Evolutionary conservation across 2,329 filamentous ascomycete genomes (phyloP).

Genomic region (Alternaria sp.): DNA sequence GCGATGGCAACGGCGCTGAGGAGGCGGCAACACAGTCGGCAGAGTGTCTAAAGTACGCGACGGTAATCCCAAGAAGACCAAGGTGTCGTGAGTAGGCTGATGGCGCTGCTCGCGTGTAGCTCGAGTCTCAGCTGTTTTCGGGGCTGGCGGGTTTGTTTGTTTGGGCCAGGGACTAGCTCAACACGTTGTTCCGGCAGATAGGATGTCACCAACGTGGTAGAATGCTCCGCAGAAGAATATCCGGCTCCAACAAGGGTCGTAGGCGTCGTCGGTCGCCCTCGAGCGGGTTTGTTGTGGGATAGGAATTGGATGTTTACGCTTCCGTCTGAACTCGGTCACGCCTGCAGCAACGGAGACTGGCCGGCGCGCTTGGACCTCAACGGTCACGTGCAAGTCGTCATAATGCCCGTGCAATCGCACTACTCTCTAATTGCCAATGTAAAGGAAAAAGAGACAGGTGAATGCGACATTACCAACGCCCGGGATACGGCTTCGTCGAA

Average conservation of each 20-base stretch:
- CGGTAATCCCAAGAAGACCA: background rate
- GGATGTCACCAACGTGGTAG: conserved; percentile 15
- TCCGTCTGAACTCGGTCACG: conserved; percentile 23
- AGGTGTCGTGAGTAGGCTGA: conserved; percentile 1
- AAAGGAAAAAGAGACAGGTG: background rate
- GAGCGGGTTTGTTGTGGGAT: conserved; percentile 34
- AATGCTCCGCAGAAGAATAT: conserved; percentile 22
- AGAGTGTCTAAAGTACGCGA: background rate
- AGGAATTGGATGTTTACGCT: conserved; percentile 29
- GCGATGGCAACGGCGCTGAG: conserved; percentile 19
- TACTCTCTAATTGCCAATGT: conserved; percentile 8
- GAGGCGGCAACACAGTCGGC: conserved; percentile 2
- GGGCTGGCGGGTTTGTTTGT: conserved; percentile 23
- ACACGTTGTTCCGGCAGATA: conserved; percentile 13
- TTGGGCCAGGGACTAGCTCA: conserved; percentile 17
- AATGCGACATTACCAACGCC: background rate
- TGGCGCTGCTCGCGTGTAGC: conserved; percentile 1
- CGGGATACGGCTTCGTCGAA: conserved; percentile 2
- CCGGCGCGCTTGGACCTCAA: conserved; percentile 13
- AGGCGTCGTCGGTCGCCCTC: conserved; percentile 24
- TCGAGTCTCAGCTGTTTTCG: conserved; percentile 2
- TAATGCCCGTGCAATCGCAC: conserved; percentile 9
- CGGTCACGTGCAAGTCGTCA: conserved; percentile 19
- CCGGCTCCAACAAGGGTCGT: conserved; percentile 24
- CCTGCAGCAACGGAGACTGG: conserved; percentile 28